Conservation (phyloP, 2,329 filamentous ascomycete genomes). For the Sordariomycetes sp. region DNA sequence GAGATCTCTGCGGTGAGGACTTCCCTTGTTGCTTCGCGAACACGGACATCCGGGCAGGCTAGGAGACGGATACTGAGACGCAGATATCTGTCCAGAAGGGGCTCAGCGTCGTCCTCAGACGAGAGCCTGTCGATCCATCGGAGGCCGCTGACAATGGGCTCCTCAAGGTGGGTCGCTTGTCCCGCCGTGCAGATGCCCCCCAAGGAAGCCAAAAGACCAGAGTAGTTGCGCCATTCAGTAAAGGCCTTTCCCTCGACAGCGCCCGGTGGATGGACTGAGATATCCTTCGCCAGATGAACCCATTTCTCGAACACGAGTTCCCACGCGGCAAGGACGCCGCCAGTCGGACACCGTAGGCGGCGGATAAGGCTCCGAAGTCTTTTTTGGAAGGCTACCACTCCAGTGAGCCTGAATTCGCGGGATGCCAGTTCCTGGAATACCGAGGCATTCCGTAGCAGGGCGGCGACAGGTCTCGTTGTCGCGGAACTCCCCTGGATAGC, state of each 20-base stretch:
- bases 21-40: constrained; percentile 54
- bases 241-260: constrained; percentile 40
- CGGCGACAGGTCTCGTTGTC: constrained; percentile 32
- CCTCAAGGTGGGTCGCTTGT: constrained; percentile 41
- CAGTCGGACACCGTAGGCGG: constrained; percentile 46
- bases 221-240: constrained; percentile 56
- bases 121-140: constrained; percentile 52
- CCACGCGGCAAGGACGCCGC: constrained; percentile 57
- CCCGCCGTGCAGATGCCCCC: constrained; percentile 53
- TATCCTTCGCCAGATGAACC: constrained; percentile 49
- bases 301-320: constrained; percentile 52
- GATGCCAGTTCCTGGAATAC: constrained; percentile 50
- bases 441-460: constrained; percentile 45
- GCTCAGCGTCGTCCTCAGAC: constrained; percentile 46
- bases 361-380: constrained; percentile 45
- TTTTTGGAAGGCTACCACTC: constrained; percentile 57
- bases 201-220: constrained; percentile 53
- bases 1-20: constrained; percentile 54
- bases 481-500: constrained; percentile 38
- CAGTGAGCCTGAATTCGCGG: constrained; percentile 51
- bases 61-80: constrained; percentile 51
- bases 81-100: constrained; percentile 46
- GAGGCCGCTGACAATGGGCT: constrained; percentile 40
- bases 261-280: constrained; percentile 38
- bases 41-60: constrained; percentile 48